Base-by-base conservation (phyloP, 768 basidiomycete genomes). In the Suillus brevipes region DNA sequence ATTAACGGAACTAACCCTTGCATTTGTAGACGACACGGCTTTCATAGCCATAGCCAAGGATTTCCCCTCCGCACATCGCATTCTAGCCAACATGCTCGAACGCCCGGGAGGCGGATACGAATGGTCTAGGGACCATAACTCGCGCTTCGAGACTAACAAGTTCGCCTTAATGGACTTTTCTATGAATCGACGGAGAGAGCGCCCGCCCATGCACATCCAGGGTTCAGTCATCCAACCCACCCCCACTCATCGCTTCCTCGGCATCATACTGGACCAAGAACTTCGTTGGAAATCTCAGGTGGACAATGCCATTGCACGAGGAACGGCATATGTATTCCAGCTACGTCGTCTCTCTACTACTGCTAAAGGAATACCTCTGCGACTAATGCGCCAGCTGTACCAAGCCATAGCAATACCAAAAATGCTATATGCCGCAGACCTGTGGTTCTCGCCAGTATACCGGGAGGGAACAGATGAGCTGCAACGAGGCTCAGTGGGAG, bases 21-120 rank as follows among this genome's bases (percentile, higher is more conserved):
- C 28, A 28, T 28, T 28, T 3, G 1, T 28, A 2, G 28, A 28
- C 3, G 28, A 28, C 3, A 28, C 2, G 28, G 2, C 28, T 28
- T 1, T 28, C 28, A 28, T 28, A 28, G 28, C 28, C 28, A 28
- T 28, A 1, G 3, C 28, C 2, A 28, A 28, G 28, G 28, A 28
- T 3, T 28, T 28, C n/a, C n/a, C n/a, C 28, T 28, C 28, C 28
- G 28, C 28, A 28, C 66, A 67, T 36, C 20, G 2, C 0, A 71
- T 36, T 1, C 43, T 79, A 12, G 53, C 61, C 8, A 37, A 63
- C 38, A 68, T 79, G 58, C 72, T 80, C 64, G 63, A 70, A 12
- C 5, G 31, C 0, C 66, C 23, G 70, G 57, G 50, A 1, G 72
- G 72, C 4, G 62, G 49, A 0, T 64, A 57, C 13, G 57, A 58